A percentile compares a stretch with the other conserved stretches of the same genome.
phyloP scores from a whole-genome alignment of 495 filamentous ascomycete genomes.

The Lasiosphaeriaceae sp. region DNA sequence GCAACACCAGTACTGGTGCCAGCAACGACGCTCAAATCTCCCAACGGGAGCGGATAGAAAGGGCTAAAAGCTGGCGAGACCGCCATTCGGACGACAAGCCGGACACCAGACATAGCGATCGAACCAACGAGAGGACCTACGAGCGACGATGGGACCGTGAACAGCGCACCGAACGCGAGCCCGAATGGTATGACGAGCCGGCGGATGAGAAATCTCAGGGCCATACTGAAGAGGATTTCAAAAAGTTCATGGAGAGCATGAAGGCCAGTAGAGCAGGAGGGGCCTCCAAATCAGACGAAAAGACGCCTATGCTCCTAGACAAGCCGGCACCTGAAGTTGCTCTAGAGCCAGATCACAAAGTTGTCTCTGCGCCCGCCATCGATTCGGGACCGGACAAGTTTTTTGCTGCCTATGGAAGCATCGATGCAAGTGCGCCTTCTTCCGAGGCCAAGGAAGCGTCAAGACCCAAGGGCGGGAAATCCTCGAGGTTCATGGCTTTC shows the following conservation, averaged over 20 bases:
- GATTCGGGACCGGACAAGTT: conserved; percentile 75
- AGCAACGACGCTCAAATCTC: conserved; percentile 31
- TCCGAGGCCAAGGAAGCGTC: conserved; percentile 38
- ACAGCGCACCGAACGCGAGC: conserved; percentile 66
- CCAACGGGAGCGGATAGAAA: conserved; percentile 55
- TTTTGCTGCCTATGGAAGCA: conserved; percentile 60
- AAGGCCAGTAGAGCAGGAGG: conserved; percentile 55
- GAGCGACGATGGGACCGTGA: conserved; percentile 59
- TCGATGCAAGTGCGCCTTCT: conserved; percentile 32
- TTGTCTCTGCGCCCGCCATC: conserved; percentile 52
- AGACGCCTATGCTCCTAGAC: conserved; percentile 34
- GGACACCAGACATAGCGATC: conserved; percentile 37
- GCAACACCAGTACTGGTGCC: conserved; percentile 25
- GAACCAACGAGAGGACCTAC: conserved; percentile 38
- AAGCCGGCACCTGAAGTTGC: conserved; percentile 23
- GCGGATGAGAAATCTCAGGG: conserved; percentile 63
- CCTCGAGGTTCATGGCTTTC: conserved; percentile 81
- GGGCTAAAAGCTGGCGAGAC: conserved; percentile 63
- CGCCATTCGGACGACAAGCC: conserved; percentile 50
- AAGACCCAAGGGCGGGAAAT: conserved; percentile 49
- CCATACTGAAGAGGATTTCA: conserved; percentile 87
- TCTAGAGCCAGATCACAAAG: conserved; percentile 43
- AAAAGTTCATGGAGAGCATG: conserved; percentile 92
- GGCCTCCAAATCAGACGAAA: conserved; percentile 43
- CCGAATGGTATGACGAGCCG: conserved; percentile 81